Evolutionary conservation across 2,329 filamentous ascomycete species (phyloP).

Genomic region (Dactylellina parvicollis): DNA sequence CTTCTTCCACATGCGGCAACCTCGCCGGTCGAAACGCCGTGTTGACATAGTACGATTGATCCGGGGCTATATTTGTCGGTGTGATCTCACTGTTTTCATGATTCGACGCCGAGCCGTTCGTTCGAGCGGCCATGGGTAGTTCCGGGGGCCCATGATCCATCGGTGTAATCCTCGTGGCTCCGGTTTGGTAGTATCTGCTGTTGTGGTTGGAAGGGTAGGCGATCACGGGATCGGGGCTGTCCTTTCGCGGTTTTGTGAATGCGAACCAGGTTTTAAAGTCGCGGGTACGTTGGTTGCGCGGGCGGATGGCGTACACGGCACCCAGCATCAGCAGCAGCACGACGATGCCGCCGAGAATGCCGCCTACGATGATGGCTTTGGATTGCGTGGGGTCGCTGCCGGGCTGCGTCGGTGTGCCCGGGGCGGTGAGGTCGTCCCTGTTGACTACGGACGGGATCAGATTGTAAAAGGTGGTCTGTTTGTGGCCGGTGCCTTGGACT

Average conservation of each 20-base stretch:
- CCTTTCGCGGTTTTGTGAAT: constrained; percentile 15
- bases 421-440: constrained; percentile 13
- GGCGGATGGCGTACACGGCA: constrained; percentile 44
- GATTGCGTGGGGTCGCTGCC: constrained; percentile 32
- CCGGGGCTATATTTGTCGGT: not conserved
- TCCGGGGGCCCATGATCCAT: constrained; percentile 20
- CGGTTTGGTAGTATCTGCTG: constrained; percentile 28
- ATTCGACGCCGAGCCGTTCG: constrained; percentile 1
- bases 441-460: constrained; percentile 13
- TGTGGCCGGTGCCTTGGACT: constrained; percentile 18
- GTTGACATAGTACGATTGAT: constrained; percentile 40
- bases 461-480: constrained; percentile 8
- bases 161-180: constrained; percentile 21
- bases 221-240: constrained; percentile 31
- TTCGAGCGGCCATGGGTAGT: not conserved
- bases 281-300: constrained; percentile 38
- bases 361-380: constrained; percentile 37
- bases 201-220: constrained; percentile 33
- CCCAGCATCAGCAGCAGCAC: constrained; percentile 30
- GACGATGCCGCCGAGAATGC: constrained; percentile 39
- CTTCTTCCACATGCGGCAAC: constrained; percentile 31
- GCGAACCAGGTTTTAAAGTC: constrained; percentile 44
- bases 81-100: constrained; percentile 24
- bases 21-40: constrained; percentile 26
- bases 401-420: constrained; percentile 33